A percentile compares a stretch with the other conserved stretches of the same genome.
Evolutionary conservation across 371 early-diverging fungal species (phyloP).

Genomic region (Mucor circinelloides): DNA sequence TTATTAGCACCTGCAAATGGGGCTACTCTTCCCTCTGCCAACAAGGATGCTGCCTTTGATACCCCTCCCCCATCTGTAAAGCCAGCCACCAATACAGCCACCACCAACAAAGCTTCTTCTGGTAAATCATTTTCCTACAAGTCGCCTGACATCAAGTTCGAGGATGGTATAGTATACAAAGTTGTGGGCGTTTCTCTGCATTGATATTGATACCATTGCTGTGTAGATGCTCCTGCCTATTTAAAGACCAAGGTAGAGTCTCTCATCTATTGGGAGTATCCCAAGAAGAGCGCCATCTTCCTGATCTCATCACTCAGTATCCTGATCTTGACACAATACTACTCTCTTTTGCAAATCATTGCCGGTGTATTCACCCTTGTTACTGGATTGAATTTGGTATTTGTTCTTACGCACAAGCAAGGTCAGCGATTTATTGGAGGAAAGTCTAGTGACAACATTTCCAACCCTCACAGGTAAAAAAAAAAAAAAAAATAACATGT

Average conservation of each 20-base stretch:
- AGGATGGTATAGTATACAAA: slow-evolving; percentile 39
- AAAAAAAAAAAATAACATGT: slow-evolving; percentile 3
- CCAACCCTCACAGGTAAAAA: slow-evolving; percentile 46
- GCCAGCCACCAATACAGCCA: neutral
- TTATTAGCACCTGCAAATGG: neutral
- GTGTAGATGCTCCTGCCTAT: slow-evolving; percentile 45
- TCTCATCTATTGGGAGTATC: slow-evolving; percentile 61
- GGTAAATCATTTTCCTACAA: slow-evolving; percentile 4
- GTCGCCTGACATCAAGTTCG: slow-evolving; percentile 46
- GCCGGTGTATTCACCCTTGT: slow-evolving; percentile 53
- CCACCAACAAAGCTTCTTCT: neutral
- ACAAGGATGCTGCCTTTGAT: slow-evolving; percentile 7
- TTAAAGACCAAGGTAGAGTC: slow-evolving; percentile 49
- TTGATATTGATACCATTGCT: neutral
- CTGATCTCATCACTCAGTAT: slow-evolving; percentile 36
- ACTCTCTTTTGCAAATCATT: slow-evolving; percentile 57
- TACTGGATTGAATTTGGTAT: slow-evolving; percentile 55
- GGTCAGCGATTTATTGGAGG: slow-evolving; percentile 42
- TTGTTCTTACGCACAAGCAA: slow-evolving; percentile 56
- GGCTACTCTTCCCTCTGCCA: slow-evolving; percentile 1
- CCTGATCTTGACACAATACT: slow-evolving; percentile 54
- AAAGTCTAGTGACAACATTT: slow-evolving; percentile 38
- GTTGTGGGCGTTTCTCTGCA: neutral
- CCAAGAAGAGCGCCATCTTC: slow-evolving; percentile 42
- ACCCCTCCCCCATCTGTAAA: slow-evolving; percentile 23